Evolutionary conservation across 1,284 basidiomycete species (phyloP).

Genomic region (Puccinia hordei): DNA sequence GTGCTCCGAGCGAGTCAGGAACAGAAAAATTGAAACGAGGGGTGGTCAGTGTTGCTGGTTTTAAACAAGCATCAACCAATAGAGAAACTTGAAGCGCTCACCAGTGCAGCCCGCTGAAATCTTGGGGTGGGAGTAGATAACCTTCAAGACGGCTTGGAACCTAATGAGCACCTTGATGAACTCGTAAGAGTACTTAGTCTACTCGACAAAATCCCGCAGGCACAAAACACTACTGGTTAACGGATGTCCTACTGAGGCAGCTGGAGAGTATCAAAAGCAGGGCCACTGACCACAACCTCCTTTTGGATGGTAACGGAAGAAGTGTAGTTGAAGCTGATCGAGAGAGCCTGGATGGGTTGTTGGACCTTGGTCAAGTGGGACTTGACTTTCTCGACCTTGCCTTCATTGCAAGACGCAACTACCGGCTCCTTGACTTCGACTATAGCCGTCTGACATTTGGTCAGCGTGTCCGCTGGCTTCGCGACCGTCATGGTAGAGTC

Average conservation of each 20-base stretch:
- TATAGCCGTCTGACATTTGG: neutral
- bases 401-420: conserved; percentile 4
- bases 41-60: neutral
- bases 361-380: conserved; percentile 7
- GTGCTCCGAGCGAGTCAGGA: neutral
- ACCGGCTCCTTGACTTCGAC: neutral
- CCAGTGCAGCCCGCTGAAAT: conserved; percentile 20
- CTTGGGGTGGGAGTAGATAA: conserved; percentile 4
- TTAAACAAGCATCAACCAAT: neutral
- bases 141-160: conserved; percentile 17
- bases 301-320: neutral
- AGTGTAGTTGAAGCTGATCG: neutral
- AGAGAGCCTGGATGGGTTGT: neutral
- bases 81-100: neutral
- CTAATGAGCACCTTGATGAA: conserved; percentile 15
- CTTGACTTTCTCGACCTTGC: conserved; percentile 13
- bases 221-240: neutral
- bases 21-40: neutral
- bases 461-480: neutral
- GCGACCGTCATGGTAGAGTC: neutral
- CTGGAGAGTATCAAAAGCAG: neutral
- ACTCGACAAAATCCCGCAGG: neutral
- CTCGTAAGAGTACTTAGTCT: conserved; percentile 17
- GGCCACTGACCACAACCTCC: neutral
- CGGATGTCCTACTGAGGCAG: neutral